Evolutionary conservation across 305 asterid species (phyloP), one percentile per base, ranked within the genome.

Genomic region (Petunia hybrid): DNA sequence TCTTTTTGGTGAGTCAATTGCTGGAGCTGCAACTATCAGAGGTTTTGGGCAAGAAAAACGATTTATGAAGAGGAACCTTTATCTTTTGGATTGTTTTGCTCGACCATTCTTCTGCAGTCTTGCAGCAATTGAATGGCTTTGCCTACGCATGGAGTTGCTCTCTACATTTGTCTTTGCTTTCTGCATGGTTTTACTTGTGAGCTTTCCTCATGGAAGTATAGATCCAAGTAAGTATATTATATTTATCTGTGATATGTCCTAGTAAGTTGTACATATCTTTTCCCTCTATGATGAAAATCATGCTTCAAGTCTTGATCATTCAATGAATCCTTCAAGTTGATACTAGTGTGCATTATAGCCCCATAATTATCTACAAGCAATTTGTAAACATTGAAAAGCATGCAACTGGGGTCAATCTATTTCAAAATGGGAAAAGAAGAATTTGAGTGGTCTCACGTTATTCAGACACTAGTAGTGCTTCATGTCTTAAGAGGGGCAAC

Each of bases 51-150:
- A 97, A 89, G 97, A 94, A 81, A 97, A 97, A 86, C 85, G 99
- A 87, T 97, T 97, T 92, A 90, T 94, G 98, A 97, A 97, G 91
- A 91, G 94, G 91, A 97, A 97, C 86, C 91, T 97, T 66, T 86
- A 94, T 88, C 99, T 97, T 86, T 97, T 97, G 63, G 99, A 97
- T 88, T 94, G 97, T 91, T 97, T 93, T 89, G 92, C 98, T 83
- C 98, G 99, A 6, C 99, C 99, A 5, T 97, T 90, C 88, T 97
- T 97, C 85, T 97, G 97, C 91, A 93, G 98, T 84, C 91, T 97
- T 84, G 92, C 99, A 68, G 99, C 99, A 78, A 97, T 97, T 46
- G 99, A 97, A 84, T 97, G 99, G 99, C 98, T 97, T 81, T 97
- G 99, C 85, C 83, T 97, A 75, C 94, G 99, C 53, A 97, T 97